These are phyloP conservation scores for Strigomonas culicis DNA, from an alignment of 208 protist genomes.

Conservation along the genomic window DNA sequence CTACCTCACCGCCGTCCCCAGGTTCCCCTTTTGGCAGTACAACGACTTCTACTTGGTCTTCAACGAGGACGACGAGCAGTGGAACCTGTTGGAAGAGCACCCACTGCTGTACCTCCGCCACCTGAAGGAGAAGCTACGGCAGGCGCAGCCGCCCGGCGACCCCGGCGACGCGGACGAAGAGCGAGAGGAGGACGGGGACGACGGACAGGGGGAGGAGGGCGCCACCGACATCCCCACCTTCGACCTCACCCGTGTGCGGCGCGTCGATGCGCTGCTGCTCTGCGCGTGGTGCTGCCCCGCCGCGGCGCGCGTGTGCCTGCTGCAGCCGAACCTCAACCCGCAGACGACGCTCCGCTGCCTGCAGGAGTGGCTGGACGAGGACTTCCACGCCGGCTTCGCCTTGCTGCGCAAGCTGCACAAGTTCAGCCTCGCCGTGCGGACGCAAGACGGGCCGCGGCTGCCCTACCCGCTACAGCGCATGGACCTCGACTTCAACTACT, in stretches of 20 bases:
- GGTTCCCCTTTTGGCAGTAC: constrained; percentile 20
- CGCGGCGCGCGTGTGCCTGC: constrained; percentile 55
- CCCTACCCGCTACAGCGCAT: constrained; percentile 42
- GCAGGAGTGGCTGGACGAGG: constrained; percentile 45
- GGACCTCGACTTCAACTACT: constrained; percentile 65
- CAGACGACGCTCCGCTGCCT: constrained; percentile 28
- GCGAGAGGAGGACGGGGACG: constrained; percentile 19
- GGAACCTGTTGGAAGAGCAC: constrained; percentile 58
- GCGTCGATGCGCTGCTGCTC: constrained; percentile 65
- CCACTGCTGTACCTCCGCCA: constrained; percentile 30
- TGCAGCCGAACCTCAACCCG: constrained; percentile 28
- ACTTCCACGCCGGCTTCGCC: constrained; percentile 44
- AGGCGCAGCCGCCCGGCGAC: constrained; percentile 7
- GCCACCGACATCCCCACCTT: constrained; percentile 11
- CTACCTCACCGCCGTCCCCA: constrained; percentile 16
- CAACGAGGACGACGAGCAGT: constrained; percentile 27
- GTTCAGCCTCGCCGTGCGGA: constrained; percentile 35
- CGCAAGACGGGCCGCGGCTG: constrained; percentile 34
- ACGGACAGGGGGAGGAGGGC: constrained; percentile 23
- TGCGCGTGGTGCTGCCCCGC: constrained; percentile 48
- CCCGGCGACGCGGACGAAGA: constrained; percentile 20
- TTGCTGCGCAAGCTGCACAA: constrained; percentile 56
- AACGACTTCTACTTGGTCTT: constrained; percentile 37
- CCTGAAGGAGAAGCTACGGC: constrained; percentile 17
- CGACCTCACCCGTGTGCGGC: constrained; percentile 41